Evolutionary conservation across 2,329 filamentous ascomycete genomes (phyloP).

Genomic region (Scedosporium boydii): DNA sequence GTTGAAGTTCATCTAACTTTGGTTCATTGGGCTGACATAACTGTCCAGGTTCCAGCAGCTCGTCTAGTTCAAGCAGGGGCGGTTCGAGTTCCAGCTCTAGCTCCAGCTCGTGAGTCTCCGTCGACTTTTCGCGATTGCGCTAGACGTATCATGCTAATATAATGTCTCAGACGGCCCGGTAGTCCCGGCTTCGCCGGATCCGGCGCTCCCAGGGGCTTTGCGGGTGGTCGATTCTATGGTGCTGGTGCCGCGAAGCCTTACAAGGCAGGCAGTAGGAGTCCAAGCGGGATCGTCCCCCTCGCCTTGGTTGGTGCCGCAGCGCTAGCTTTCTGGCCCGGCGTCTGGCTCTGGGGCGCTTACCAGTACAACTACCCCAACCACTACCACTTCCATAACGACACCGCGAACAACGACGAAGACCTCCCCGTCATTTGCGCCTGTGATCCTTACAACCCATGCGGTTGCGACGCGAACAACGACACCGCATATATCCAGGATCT

Average conservation of each 20-base stretch:
- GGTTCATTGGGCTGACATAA: slow-evolving; percentile 4
- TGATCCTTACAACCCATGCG: slow-evolving; percentile 42
- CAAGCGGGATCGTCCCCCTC: slow-evolving; percentile 42
- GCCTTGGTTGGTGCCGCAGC: slow-evolving; percentile 37
- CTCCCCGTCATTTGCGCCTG: slow-evolving; percentile 35
- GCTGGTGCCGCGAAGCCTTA: slow-evolving; percentile 58
- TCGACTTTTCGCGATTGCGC: background rate
- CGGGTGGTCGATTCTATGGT: slow-evolving; percentile 55
- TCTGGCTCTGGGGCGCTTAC: slow-evolving; percentile 57
- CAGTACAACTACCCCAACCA: slow-evolving; percentile 37
- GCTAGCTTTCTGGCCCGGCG: slow-evolving; percentile 52
- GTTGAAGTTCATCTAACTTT: background rate
- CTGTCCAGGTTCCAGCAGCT: slow-evolving; percentile 5
- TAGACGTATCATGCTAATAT: slow-evolving; percentile 1
- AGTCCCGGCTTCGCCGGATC: slow-evolving; percentile 42
- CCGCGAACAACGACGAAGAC: slow-evolving; percentile 29
- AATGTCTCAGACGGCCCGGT: slow-evolving; percentile 6
- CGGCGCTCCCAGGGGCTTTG: slow-evolving; percentile 47
- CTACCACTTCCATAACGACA: slow-evolving; percentile 39
- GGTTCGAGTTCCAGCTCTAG: background rate
- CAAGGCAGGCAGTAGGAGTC: slow-evolving; percentile 35
- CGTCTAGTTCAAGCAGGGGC: background rate
- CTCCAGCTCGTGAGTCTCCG: slow-evolving; percentile 3
- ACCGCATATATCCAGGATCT: slow-evolving; percentile 50
- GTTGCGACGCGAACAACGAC: slow-evolving; percentile 60